phyloP scores from a whole-genome alignment of 495 filamentous ascomycete species.

The Beverwykella pulmonaria region DNA sequence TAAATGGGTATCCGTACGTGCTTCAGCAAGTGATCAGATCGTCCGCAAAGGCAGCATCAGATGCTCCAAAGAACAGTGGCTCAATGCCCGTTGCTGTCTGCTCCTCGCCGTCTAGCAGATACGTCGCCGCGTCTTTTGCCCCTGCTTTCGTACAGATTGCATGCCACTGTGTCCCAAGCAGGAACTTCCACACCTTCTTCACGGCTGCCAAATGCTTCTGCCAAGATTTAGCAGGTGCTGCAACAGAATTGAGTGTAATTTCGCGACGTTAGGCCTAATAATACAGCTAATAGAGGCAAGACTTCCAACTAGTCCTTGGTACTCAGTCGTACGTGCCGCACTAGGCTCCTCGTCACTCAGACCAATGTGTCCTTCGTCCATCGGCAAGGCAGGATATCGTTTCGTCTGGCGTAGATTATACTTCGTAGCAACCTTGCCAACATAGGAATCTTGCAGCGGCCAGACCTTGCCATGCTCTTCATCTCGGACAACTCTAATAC shows the following conservation, averaged over 20 bases:
- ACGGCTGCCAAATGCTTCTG: conserved; percentile 10
- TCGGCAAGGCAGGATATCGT: background rate
- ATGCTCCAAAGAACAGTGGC: conserved; percentile 14
- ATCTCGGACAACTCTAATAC: conserved; percentile 1
- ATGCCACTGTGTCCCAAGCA: conserved; percentile 7
- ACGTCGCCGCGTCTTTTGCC: background rate
- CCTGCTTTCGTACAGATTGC: conserved; percentile 10
- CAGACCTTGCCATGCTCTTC: background rate
- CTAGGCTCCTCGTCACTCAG: background rate
- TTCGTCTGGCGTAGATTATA: background rate
- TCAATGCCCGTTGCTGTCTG: background rate
- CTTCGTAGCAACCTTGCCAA: conserved; percentile 13
- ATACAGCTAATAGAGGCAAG: background rate
- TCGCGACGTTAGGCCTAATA: conserved; percentile 18
- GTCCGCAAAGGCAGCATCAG: conserved; percentile 27
- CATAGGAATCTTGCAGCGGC: conserved; percentile 3
- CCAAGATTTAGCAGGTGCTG: conserved; percentile 10
- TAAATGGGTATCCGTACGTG: conserved; percentile 36
- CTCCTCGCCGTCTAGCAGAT: background rate
- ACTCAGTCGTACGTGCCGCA: background rate
- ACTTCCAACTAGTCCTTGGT: background rate
- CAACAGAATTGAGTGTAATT: conserved; percentile 2
- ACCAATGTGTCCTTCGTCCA: background rate
- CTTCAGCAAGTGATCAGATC: conserved; percentile 8
- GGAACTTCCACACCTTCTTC: conserved; percentile 1